Evolutionary conservation across 2,329 filamentous ascomycete genomes (phyloP).

Genomic region (Fusarium sororula): DNA sequence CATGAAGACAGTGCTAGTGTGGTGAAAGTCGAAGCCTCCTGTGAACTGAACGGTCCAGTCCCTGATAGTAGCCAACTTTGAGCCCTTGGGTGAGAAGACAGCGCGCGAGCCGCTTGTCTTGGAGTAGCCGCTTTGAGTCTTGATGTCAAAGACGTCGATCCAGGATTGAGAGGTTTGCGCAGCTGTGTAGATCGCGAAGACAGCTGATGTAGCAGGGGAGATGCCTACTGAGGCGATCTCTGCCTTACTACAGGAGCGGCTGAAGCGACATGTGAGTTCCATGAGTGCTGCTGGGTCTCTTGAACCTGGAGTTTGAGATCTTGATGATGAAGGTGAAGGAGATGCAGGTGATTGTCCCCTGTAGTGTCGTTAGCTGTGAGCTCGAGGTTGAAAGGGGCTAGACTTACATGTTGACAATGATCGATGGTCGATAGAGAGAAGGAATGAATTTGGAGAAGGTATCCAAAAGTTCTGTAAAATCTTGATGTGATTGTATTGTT

Average conservation of each 20-base stretch:
- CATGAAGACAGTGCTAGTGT: constrained; percentile 45
- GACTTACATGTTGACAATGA: constrained; percentile 30
- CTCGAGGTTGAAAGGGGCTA: neutral
- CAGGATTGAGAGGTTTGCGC: constrained; percentile 46
- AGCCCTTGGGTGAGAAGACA: constrained; percentile 38
- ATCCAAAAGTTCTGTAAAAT: neutral
- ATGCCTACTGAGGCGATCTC: constrained; percentile 48
- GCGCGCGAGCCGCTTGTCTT: constrained; percentile 46
- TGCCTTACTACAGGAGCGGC: constrained; percentile 41
- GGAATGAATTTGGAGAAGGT: neutral
- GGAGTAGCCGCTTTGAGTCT: constrained; percentile 39
- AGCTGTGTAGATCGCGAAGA: constrained; percentile 45
- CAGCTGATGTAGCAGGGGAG: constrained; percentile 38
- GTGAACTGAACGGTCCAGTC: constrained; percentile 45
- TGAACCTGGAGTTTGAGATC: neutral
- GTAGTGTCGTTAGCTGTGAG: constrained; percentile 4
- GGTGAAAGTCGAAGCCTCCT: constrained; percentile 44
- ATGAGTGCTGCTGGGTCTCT: constrained; percentile 13
- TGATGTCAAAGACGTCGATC: constrained; percentile 49
- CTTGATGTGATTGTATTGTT: neutral
- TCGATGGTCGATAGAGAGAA: neutral
- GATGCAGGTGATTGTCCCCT: constrained; percentile 30
- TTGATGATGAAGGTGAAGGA: neutral
- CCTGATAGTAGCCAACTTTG: constrained; percentile 43
- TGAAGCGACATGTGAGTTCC: constrained; percentile 41